Evolutionary conservation across 192 early-diverging fungal genomes (phyloP), one percentile per base, ranked within the genome.

Genomic region (Podila epicladia): DNA sequence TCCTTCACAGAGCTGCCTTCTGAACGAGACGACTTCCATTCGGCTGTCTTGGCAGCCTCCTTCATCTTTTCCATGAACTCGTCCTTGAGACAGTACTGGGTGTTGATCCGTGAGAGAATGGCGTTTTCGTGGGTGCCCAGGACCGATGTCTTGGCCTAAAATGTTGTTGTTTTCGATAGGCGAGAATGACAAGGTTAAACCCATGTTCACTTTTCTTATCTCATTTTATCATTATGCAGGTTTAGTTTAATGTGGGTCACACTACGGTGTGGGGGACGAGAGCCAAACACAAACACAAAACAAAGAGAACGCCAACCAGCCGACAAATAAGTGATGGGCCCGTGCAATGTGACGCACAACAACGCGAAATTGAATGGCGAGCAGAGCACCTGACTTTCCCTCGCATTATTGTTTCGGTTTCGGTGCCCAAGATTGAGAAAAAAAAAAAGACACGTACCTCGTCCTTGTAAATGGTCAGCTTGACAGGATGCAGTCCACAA

Each of bases 11-110:
- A 24, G 53, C 53, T 55, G 53, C 59, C n/a, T 38, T 65, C 19
- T 70, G 74, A 62, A 65, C 35, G 3, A 5, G 58, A 15, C 1
- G 68, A 66, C 22, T 72, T 79, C 76, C 70, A 79, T 3, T 79
- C 76, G 12, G 76, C 32, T 26, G 66, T 72, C 45, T 79, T 79
- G 76, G 76, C 76, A 5, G 70, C 76, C 45, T 79, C 76, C 48
- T 68, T 79, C 76, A 79, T 79, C 53, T 79, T 79, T 22, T 68
- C 70, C 69, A 79, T 64, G 32, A 79, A 79, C 26, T 79, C 76
- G 35, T 79, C 70, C 61, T 79, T 79, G 53, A 72, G 53, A 70
- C 76, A 79, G 28, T 79, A 79, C 70, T 71, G 76, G 11, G 76
- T 79, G 62, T 79, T 51, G 45, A 79, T 79, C 26, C 76, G n/a